phyloP scores from a whole-genome alignment of 192 early-diverging fungal genomes.

The Gamsiella multidivaricata region DNA sequence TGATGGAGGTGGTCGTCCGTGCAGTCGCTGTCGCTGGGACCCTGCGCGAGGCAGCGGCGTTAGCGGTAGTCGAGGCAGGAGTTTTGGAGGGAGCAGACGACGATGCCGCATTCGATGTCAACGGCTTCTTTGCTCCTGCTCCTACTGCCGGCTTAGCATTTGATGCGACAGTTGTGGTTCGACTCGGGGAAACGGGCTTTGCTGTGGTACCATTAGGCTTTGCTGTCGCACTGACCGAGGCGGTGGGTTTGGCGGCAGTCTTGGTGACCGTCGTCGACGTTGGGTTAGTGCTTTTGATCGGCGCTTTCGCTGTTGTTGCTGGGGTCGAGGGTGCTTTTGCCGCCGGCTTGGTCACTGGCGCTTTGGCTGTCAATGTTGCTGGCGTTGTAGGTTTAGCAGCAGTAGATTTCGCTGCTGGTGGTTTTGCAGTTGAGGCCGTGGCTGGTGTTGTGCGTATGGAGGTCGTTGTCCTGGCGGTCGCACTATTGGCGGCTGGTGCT shows the following conservation, averaged over 20 bases:
- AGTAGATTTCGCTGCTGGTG: background rate
- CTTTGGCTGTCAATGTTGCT: background rate
- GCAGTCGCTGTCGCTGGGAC: conserved; percentile 19
- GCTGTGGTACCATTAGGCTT: too few species aligned
- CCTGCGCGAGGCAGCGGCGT: conserved; percentile 10
- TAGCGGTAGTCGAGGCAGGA: background rate
- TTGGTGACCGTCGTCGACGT: background rate
- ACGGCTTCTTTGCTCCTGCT: background rate
- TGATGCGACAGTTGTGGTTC: background rate
- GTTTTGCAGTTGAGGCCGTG: conserved; percentile 3
- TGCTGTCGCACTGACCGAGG: too few species aligned
- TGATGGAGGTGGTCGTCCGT: conserved; percentile 33
- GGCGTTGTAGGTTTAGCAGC: background rate
- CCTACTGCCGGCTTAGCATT: background rate
- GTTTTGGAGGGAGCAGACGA: too few species aligned
- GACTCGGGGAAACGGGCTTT: too few species aligned
- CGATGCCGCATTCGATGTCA: background rate
- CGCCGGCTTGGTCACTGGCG: background rate
- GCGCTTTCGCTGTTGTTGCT: background rate
- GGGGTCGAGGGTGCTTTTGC: background rate
- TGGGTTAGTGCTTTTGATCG: too few species aligned
- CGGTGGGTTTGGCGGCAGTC: too few species aligned
- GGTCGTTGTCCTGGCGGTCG: conserved; percentile 19
- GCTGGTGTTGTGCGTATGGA: conserved; percentile 6
- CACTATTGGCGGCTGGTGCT: background rate